These are phyloP conservation scores for Hirschioporus abietinus DNA, from an alignment of 768 basidiomycete genomes.

Conservation along the genomic window DNA sequence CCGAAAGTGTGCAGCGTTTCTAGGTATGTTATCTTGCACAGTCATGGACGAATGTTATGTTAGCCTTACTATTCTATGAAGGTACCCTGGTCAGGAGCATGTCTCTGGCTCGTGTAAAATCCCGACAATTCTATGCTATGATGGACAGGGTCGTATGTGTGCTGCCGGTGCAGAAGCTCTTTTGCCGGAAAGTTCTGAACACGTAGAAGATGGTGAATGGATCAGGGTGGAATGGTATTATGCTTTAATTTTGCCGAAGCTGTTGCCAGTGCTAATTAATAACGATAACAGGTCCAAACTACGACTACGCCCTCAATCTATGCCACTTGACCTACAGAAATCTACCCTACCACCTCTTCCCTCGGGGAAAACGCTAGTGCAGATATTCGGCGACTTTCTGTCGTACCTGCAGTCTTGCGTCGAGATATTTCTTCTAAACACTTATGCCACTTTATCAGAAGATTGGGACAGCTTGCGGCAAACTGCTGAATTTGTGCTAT, in stretches of 20 bases:
- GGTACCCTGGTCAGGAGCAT: slow-evolving; percentile 1
- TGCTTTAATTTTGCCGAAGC: neutral
- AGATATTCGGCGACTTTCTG: slow-evolving; percentile 78
- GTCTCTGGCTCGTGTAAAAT: neutral
- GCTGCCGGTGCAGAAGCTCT: neutral
- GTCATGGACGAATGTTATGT: neutral
- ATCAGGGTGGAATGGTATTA: slow-evolving; percentile 1
- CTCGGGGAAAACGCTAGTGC: slow-evolving; percentile 56
- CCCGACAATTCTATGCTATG: neutral
- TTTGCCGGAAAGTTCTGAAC: neutral
- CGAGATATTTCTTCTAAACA: slow-evolving; percentile 68
- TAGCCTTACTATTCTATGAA: neutral
- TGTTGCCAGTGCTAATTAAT: neutral
- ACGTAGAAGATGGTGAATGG: neutral
- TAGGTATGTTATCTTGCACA: neutral
- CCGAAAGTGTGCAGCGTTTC: slow-evolving; percentile 6
- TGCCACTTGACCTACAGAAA: slow-evolving; percentile 66
- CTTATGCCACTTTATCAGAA: slow-evolving; percentile 66
- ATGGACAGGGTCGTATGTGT: neutral
- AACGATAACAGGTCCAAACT: slow-evolving; percentile 59
- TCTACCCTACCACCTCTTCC: slow-evolving; percentile 71
- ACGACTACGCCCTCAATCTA: slow-evolving; percentile 62
- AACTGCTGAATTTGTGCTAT: slow-evolving; percentile 45
- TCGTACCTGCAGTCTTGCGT: slow-evolving; percentile 71
- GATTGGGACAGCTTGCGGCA: slow-evolving; percentile 46